A percentile compares a stretch with the other conserved stretches of the same genome.
phyloP scores from a whole-genome alignment of 2,329 filamentous ascomycete genomes.

The Xylariales sp. region DNA sequence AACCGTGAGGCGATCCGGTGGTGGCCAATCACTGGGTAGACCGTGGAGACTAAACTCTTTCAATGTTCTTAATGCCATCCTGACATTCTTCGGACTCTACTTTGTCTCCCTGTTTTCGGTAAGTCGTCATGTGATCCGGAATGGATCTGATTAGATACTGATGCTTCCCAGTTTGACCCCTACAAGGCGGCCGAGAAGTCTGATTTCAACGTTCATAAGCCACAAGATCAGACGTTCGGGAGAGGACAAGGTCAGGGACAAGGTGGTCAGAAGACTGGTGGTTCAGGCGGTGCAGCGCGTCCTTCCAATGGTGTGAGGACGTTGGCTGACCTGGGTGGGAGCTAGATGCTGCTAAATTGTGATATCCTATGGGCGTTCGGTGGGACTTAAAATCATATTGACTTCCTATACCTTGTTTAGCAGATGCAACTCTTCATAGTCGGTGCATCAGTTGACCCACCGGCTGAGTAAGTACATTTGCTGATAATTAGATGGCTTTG shows the following conservation, averaged over 20 bases:
- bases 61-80: conserved; percentile 42
- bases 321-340: conserved; percentile 45
- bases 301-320: conserved; percentile 35
- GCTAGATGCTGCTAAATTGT: too few species aligned
- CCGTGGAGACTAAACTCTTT: conserved; percentile 32
- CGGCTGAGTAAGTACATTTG: too few species aligned
- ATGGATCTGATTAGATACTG: conserved; percentile 5
- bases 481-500: too few species aligned
- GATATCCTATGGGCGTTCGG: too few species aligned
- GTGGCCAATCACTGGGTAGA: conserved; percentile 14
- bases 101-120: conserved; percentile 57
- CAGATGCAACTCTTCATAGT: too few species aligned
- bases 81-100: conserved; percentile 57
- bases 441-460: too few species aligned
- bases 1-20: conserved; percentile 15
- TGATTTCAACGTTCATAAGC: conserved; percentile 50
- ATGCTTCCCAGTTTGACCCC: conserved; percentile 48
- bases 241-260: conserved; percentile 17
- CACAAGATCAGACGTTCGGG: conserved; percentile 21
- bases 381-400: too few species aligned
- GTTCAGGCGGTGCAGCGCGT: conserved; percentile 17
- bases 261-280: conserved; percentile 23
- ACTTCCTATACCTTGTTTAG: too few species aligned
- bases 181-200: conserved; percentile 58
- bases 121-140: conserved; percentile 25